A percentile compares a stretch with the other conserved stretches of the same genome.
Evolutionary conservation across 805 yeast species (phyloP).

Genomic region (Candida khao-thaluensis): DNA sequence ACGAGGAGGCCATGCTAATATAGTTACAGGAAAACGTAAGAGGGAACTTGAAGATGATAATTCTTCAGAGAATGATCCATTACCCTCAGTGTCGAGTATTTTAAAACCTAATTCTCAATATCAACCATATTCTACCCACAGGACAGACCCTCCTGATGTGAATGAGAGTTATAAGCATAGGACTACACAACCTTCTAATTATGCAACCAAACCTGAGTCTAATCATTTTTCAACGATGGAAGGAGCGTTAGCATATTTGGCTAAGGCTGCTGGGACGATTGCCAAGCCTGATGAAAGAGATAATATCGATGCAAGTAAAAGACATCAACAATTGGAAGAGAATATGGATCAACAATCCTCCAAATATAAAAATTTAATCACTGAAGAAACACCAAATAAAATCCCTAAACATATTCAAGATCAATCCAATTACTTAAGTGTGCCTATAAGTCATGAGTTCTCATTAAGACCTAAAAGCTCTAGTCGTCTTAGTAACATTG

Average conservation of each 20-base stretch:
- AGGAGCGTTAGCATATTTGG: slow-evolving; percentile 69
- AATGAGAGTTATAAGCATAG: too few species aligned
- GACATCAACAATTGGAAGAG: slow-evolving; percentile 47
- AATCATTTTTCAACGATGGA: slow-evolving; percentile 43
- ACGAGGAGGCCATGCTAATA: slow-evolving; percentile 28
- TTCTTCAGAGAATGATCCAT: background rate
- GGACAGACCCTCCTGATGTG: too few species aligned
- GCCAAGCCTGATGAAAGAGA: slow-evolving; percentile 69
- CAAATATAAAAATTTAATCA: slow-evolving; percentile 9
- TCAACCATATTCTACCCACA: background rate
- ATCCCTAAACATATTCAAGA: slow-evolving; percentile 18
- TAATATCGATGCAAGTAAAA: slow-evolving; percentile 50
- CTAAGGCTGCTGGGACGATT: slow-evolving; percentile 76
- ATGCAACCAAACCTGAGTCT: slow-evolving; percentile 4
- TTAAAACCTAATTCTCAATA: slow-evolving; percentile 9
- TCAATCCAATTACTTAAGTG: slow-evolving; percentile 16
- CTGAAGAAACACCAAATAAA: background rate
- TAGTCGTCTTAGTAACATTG: slow-evolving; percentile 53
- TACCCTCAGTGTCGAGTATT: slow-evolving; percentile 18
- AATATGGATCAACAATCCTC: slow-evolving; percentile 4
- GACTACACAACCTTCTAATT: slow-evolving; percentile 5
- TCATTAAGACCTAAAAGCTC: slow-evolving; percentile 50
- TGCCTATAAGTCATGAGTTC: slow-evolving; percentile 19
- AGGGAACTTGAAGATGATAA: slow-evolving; percentile 19
- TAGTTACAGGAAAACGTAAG: slow-evolving; percentile 50